Base-by-base conservation (phyloP, 2,329 filamentous ascomycete species). In the Xylaria sp. region DNA sequence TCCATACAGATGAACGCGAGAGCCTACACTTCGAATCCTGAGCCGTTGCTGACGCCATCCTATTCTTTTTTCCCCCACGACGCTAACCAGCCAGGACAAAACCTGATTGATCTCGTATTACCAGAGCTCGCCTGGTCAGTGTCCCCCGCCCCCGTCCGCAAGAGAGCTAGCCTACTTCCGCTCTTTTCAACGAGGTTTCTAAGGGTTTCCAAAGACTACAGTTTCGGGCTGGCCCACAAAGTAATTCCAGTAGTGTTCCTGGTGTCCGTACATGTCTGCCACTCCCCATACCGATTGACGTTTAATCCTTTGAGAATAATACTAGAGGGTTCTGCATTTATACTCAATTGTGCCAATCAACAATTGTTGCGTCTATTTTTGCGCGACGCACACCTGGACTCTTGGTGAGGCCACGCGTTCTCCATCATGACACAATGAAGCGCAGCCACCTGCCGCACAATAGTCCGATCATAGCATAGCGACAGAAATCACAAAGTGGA, bases 31-130 rank as follows among this genome's bases (percentile, higher is more conserved):
- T 39, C 46, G 4, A 15, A 23, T 50, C 18, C n/a, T 25, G 18
- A 52, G 20, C 4, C 6, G 9, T 23, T 55, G 50, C 60, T 63
- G 50, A 55, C 60, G 60, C 60, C 60, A 63, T 46, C 60, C 48
- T n/a, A 13, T 32, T 44, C 18, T n/a, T 23, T 23, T 46, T 25
- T n/a, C n/a, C n/a, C n/a, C n/a, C n/a, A 20, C 15, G 23, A 18
- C 50, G 50, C 37, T 44, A 48, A 20, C 9, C 32, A 50, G 3
- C 15, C 34, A n/a, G 15, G 34, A 44, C 34, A 39, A 3, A 34
- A 28, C 37, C 34, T 37, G 9, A 32, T 44, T 13, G 18, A 63
- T 46, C 37, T 55, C 50, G 50, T 63, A 63, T 63, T 20, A 25
- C 18, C 34, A 23, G 32, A 28, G 12, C 15, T 28, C 28, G 28